Conservation (phyloP, 2,329 filamentous ascomycete species). For the Colletotrichum cordylinicola region DNA sequence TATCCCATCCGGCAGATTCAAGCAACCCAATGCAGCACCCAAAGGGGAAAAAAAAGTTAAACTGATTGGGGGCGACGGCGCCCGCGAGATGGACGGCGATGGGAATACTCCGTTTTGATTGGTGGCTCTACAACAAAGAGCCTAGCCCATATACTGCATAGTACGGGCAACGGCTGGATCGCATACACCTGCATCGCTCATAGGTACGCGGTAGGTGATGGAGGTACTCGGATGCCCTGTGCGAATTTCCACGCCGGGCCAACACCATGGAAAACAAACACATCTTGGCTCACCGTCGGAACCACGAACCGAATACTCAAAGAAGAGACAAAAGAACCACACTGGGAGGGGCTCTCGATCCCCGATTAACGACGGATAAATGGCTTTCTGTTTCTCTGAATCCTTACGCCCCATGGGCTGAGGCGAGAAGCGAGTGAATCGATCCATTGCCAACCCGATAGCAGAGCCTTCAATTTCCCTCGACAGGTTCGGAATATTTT, state of each 20-base stretch:
- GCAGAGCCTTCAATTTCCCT: slow-evolving; percentile 17
- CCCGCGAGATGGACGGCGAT: neutral
- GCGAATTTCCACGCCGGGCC: neutral
- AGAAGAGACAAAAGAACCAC: neutral
- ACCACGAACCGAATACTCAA: neutral
- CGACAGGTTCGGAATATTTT: slow-evolving; percentile 18
- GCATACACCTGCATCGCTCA: neutral
- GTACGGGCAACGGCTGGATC: neutral
- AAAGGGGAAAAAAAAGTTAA: neutral
- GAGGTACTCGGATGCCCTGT: neutral
- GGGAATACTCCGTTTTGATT: neutral
- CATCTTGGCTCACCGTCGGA: slow-evolving; percentile 13
- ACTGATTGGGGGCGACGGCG: neutral
- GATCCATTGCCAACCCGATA: slow-evolving; percentile 7
- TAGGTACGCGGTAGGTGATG: too few species aligned
- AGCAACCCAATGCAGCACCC: neutral
- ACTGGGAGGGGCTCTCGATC: neutral
- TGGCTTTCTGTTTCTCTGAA: neutral
- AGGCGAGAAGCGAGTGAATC: neutral
- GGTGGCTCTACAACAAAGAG: neutral
- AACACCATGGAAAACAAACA: neutral
- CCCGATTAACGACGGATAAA: neutral
- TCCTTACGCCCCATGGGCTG: neutral
- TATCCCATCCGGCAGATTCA: neutral
- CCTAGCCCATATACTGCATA: neutral